A percentile compares a stretch with the other conserved stretches of the same genome.
These are phyloP conservation scores for Penicillium sp. DNA, from an alignment of 2,329 filamentous ascomycete species.

Conservation along the genomic window DNA sequence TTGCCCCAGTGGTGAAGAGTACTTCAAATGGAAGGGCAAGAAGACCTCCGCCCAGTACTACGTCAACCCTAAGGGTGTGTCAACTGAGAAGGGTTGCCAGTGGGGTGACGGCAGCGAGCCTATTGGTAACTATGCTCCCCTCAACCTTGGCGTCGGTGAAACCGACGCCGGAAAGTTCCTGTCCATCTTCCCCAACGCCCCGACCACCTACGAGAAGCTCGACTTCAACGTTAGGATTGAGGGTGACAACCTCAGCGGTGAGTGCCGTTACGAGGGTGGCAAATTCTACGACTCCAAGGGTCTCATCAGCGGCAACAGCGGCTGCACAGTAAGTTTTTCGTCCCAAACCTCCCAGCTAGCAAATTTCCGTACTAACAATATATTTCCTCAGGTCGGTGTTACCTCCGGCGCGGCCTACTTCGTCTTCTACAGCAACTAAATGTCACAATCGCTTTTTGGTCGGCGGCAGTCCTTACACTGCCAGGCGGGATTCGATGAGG, in stretches of 20 bases:
- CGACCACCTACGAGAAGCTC: slow-evolving; percentile 67
- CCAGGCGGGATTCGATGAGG: slow-evolving; percentile 13
- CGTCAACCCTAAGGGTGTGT: slow-evolving; percentile 76
- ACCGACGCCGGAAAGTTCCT: slow-evolving; percentile 68
- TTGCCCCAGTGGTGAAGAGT: slow-evolving; percentile 68
- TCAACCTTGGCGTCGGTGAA: slow-evolving; percentile 79
- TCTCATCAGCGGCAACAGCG: slow-evolving; percentile 48
- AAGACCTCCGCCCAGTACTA: slow-evolving; percentile 93
- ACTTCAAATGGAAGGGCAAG: slow-evolving; percentile 74
- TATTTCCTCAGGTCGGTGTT: slow-evolving; percentile 45
- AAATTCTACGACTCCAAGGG: slow-evolving; percentile 55
- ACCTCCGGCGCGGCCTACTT: slow-evolving; percentile 51
- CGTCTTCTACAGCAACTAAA: slow-evolving; percentile 40
- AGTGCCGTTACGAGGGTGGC: slow-evolving; percentile 66
- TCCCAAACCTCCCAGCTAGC: background rate
- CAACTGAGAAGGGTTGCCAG: slow-evolving; percentile 65
- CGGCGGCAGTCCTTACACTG: slow-evolving; percentile 10
- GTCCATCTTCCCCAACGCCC: slow-evolving; percentile 79
- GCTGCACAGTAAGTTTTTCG: slow-evolving; percentile 73
- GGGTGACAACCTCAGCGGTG: slow-evolving; percentile 59
- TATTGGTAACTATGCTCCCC: slow-evolving; percentile 79
- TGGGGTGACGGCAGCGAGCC: slow-evolving; percentile 65
- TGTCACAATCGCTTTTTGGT: slow-evolving; percentile 1
- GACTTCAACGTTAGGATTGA: slow-evolving; percentile 76
- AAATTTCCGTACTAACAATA: slow-evolving; percentile 9